These are phyloP conservation scores for Cadophora gregata DNA, from an alignment of 2,329 filamentous ascomycete species.

Conservation along the genomic window DNA sequence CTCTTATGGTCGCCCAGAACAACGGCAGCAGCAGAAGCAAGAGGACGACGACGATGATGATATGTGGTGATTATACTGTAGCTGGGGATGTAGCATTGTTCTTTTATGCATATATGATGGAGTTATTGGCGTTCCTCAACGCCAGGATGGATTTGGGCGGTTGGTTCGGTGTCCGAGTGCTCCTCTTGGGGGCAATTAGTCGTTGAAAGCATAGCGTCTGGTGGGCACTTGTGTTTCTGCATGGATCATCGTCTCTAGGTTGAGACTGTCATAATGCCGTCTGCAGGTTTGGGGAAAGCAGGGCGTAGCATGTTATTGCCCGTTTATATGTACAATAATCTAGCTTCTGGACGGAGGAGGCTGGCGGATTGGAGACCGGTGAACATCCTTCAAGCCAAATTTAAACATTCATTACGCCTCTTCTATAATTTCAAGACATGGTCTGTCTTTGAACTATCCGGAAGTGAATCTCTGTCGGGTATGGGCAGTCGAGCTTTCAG, in stretches of 20 bases:
- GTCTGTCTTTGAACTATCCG: neutral
- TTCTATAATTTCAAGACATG: constrained; percentile 7
- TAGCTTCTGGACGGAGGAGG: constrained; percentile 27
- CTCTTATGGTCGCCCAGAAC: constrained; percentile 36
- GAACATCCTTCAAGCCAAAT: constrained; percentile 21
- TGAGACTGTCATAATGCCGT: constrained; percentile 36
- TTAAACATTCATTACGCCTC: constrained; percentile 12
- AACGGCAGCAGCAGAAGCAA: constrained; percentile 30
- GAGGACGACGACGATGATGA: constrained; percentile 41
- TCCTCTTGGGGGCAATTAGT: constrained; percentile 33
- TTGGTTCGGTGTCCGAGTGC: constrained; percentile 11
- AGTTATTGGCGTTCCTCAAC: constrained; percentile 41
- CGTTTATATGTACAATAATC: constrained; percentile 43
- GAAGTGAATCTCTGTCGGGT: neutral
- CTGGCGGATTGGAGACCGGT: constrained; percentile 35
- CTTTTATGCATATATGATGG: constrained; percentile 44
- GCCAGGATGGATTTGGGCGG: constrained; percentile 30
- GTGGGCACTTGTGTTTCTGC: constrained; percentile 33
- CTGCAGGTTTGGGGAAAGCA: constrained; percentile 28
- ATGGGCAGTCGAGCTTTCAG: too few relatives aligned
- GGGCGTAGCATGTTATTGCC: constrained; percentile 23
- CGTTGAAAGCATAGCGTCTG: constrained; percentile 45
- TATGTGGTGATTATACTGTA: constrained; percentile 43
- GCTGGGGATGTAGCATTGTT: constrained; percentile 18
- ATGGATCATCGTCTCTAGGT: constrained; percentile 31